Conservation (phyloP, 768 basidiomycete species). For the Nidularia sp. region DNA sequence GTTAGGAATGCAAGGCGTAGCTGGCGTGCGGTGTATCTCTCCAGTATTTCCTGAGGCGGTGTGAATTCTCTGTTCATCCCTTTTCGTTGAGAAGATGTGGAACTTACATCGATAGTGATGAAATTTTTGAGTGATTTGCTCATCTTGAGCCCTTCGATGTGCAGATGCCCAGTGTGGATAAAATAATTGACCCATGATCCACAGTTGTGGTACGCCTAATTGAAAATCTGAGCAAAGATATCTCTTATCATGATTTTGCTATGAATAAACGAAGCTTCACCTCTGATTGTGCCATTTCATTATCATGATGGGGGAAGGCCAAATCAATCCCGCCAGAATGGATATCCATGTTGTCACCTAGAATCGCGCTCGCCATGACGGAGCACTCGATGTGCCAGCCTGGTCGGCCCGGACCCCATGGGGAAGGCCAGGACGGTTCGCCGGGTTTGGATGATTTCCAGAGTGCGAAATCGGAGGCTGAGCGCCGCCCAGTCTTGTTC, state of each 20-base stretch:
- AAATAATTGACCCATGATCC: constrained; percentile 98
- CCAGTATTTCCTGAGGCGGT: constrained; percentile 63
- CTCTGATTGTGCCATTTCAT: constrained; percentile 97
- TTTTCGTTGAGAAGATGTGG: constrained; percentile 1
- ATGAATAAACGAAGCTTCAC: constrained; percentile 30
- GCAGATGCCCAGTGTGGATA: constrained; percentile 95
- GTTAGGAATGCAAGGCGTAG: constrained; percentile 88
- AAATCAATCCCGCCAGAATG: constrained; percentile 97
- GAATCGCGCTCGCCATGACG: constrained; percentile 91
- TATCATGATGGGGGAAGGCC: constrained; percentile 99
- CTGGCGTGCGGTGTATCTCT: constrained; percentile 81
- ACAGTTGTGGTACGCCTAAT: constrained; percentile 89
- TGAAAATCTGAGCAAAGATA: constrained; percentile 7
- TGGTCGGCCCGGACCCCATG: constrained; percentile 94
- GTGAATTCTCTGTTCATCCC: constrained; percentile 1
- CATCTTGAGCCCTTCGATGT: constrained; percentile 99
- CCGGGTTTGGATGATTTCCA: constrained; percentile 98
- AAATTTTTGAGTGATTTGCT: constrained; percentile 99
- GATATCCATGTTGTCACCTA: constrained; percentile 93
- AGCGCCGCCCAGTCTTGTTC: constrained; percentile 60
- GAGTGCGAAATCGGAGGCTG: constrained; percentile 91
- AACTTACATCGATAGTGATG: constrained; percentile 86
- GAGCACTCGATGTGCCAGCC: constrained; percentile 99
- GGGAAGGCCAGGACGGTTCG: constrained; percentile 94
- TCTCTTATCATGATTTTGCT: too few relatives aligned